Evolutionary conservation across 495 filamentous ascomycete genomes (phyloP).

Genomic region (Hyaloscypha bicolor): DNA sequence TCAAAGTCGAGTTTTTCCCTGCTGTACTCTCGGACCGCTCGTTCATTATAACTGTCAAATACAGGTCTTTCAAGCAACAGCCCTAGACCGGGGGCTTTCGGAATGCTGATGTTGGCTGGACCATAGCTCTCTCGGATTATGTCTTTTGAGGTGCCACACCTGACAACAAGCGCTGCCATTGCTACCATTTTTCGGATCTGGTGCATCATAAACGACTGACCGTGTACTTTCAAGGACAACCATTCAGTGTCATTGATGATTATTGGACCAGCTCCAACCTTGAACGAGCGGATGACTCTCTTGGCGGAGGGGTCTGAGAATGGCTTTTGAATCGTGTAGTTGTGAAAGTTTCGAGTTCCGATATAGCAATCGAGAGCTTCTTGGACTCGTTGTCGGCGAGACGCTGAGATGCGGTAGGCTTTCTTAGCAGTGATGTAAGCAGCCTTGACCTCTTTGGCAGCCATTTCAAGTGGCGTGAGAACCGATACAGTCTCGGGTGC

Average conservation of each 20-base stretch:
- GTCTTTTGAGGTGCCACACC: conserved; percentile 70
- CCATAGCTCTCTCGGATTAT: conserved; percentile 72
- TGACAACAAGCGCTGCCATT: conserved; percentile 81
- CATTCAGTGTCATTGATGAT: conserved; percentile 90
- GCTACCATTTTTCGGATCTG: conserved; percentile 99
- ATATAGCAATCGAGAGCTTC: conserved; percentile 68
- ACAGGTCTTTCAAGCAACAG: conserved; percentile 87
- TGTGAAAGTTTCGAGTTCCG: conserved; percentile 90
- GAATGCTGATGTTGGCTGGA: conserved; percentile 72
- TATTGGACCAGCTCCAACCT: conserved; percentile 69
- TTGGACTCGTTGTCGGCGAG: conserved; percentile 72
- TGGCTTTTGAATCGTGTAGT: conserved; percentile 90
- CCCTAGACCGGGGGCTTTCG: conserved; percentile 88
- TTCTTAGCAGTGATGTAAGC: conserved; percentile 78
- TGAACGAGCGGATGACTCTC: conserved; percentile 87
- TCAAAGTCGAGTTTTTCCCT: conserved; percentile 73
- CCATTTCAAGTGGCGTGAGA: conserved; percentile 55
- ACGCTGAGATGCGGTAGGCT: conserved; percentile 74
- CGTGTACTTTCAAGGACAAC: conserved; percentile 93
- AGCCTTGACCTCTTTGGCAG: conserved; percentile 73
- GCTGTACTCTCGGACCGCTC: conserved; percentile 53
- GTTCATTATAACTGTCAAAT: conserved; percentile 81
- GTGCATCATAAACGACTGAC: conserved; percentile 99
- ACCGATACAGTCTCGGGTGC: conserved; percentile 22
- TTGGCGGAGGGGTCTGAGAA: conserved; percentile 78